Percentiles rank a stretch among this genome's conserved stretches.
These are phyloP conservation scores for Saccharomycopsis sp. DNA, from an alignment of 805 yeast genomes.

Conservation along the genomic window DNA sequence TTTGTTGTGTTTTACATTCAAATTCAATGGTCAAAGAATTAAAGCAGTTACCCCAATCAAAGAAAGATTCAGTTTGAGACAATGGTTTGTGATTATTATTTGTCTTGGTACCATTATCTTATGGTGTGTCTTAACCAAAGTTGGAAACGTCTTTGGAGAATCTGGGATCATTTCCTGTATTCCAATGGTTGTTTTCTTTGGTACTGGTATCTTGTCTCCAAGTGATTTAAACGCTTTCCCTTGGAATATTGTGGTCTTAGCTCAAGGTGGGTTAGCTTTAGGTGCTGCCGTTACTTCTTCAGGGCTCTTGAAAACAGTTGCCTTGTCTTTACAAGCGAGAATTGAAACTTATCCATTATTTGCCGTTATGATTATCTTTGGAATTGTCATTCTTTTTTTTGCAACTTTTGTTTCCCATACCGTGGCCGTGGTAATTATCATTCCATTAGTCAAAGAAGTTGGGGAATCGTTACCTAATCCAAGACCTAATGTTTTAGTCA, in stretches of 20 bases:
- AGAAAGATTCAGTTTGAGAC: constrained; percentile 61
- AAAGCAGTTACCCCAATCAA: constrained; percentile 18
- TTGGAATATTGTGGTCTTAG: constrained; percentile 91
- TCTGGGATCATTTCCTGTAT: constrained; percentile 91
- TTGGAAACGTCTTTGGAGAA: constrained; percentile 73
- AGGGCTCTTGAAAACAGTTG: constrained; percentile 74
- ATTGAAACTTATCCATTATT: constrained; percentile 61
- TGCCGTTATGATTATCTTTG: constrained; percentile 68
- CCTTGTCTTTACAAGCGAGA: constrained; percentile 49
- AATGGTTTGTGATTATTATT: constrained; percentile 63
- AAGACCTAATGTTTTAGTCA: constrained; percentile 76
- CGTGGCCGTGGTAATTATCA: constrained; percentile 87
- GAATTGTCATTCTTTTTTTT: constrained; percentile 65
- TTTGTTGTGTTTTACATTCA: constrained; percentile 56
- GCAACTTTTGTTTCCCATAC: constrained; percentile 98
- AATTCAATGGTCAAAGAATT: constrained; percentile 30
- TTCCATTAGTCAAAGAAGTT: constrained; percentile 82
- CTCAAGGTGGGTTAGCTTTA: constrained; percentile 96
- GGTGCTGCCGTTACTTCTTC: constrained; percentile 93
- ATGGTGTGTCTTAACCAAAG: constrained; percentile 81
- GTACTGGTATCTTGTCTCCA: constrained; percentile 73
- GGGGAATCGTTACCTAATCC: constrained; percentile 62
- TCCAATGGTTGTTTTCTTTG: constrained; percentile 80
- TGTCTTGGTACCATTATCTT: constrained; percentile 63
- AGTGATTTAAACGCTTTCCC: constrained; percentile 93